Base-by-base conservation (phyloP, 768 basidiomycete genomes). In the Tricholoma sp. region DNA sequence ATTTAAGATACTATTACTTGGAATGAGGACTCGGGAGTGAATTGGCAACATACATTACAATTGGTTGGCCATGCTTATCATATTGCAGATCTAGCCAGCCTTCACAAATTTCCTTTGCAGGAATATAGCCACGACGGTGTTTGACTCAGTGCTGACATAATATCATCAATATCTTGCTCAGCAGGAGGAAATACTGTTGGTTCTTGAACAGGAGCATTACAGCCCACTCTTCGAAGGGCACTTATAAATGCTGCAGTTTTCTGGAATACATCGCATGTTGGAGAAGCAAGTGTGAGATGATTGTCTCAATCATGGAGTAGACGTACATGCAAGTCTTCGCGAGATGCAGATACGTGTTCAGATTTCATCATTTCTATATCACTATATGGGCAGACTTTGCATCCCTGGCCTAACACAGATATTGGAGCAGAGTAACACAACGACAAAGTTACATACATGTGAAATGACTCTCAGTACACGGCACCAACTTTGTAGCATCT, bases 401-500 rank as follows among this genome's bases (percentile, higher is more conserved):
- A 56, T 31, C 62, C 62, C 55, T 60, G 59, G 39, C 62, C 62
- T 63, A 34, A 24, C 10, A 47, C 36, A 15, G 9, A 18, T 11
- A 29, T 11, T 47, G 45, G 9, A 20, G 18, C 44, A n/a, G 33
- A 55, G n/a, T 13, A 49, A 61, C 62, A 34, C 56, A 61, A 60
- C 59, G 10, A 58, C 61, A 31, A 53, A 53, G 53, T 63, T 57
- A 32, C 47, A 41, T 51, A 54, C 63, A 64, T 13, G 61, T 63
- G 32, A 54, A 54, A 52, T 63, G 60, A 20, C 44, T 42, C 52
- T 57, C 51, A 6, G 29, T 18, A 54, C 63, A 61, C 33, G 57
- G 63, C 42, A 63, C 60, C 10, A 33, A 17, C 18, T 13, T n/a
- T 8, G 48, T 52, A 5, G 8, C 33, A 51, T 52, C 50, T 36